These are phyloP conservation scores for Withania somnifera DNA, from an alignment of 305 asterid genomes.

Conservation along the genomic window DNA sequence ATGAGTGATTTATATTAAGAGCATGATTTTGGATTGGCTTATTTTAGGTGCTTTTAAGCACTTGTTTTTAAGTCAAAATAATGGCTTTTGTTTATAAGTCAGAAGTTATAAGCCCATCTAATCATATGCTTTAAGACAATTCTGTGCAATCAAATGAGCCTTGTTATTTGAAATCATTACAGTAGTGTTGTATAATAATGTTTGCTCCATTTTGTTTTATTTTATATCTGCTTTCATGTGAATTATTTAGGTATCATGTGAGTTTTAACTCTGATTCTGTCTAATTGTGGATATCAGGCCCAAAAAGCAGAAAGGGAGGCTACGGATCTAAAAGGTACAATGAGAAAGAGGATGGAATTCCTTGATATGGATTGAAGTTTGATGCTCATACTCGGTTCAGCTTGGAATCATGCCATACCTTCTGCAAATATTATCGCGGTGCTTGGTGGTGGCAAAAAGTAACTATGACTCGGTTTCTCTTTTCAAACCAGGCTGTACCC, in stretches of 20 bases:
- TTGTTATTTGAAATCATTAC: neutral
- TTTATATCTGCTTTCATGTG: neutral
- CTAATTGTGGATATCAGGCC: slow-evolving; percentile 34
- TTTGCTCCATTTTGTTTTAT: neutral
- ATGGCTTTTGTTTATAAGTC: too few species aligned
- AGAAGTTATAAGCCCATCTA: too few species aligned
- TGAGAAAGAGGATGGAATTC: slow-evolving; percentile 91
- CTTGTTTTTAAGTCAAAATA: too few species aligned
- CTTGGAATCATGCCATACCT: slow-evolving; percentile 18
- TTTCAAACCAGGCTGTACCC: neutral
- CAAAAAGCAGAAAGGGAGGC: slow-evolving; percentile 82
- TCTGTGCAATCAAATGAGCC: neutral
- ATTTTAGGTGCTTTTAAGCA: too few species aligned
- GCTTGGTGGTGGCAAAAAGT: slow-evolving; percentile 16
- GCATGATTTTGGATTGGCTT: too few species aligned
- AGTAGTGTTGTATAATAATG: neutral
- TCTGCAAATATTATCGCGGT: slow-evolving; percentile 68
- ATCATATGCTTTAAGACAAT: neutral
- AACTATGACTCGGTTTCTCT: slow-evolving; percentile 1
- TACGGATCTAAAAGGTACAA: slow-evolving; percentile 71
- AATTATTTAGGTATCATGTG: neutral
- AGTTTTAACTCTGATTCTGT: neutral
- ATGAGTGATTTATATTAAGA: neutral
- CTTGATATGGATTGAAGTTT: slow-evolving; percentile 68
- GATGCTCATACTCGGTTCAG: slow-evolving; percentile 18